phyloP scores from a whole-genome alignment of 208 protist species.

The Wallacemonas collosoma region DNA sequence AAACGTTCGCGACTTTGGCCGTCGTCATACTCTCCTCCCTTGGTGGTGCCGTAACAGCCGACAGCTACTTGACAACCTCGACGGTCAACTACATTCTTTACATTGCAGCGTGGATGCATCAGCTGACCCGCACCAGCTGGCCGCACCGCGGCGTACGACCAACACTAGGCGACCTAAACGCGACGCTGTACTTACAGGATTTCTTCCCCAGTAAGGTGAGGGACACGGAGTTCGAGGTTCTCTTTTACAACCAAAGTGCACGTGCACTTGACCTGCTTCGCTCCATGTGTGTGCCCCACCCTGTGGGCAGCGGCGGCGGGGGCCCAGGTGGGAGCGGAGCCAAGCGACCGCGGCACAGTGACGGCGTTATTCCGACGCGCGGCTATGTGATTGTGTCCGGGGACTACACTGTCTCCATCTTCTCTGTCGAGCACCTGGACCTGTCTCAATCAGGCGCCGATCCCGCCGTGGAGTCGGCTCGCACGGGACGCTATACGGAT shows the following conservation, averaged over 20 bases:
- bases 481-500: slow-evolving; percentile 38
- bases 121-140: slow-evolving; percentile 74
- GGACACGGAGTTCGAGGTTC: slow-evolving; percentile 74
- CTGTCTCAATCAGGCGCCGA: too few relatives aligned
- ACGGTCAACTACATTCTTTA: slow-evolving; percentile 90
- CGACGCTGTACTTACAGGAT: slow-evolving; percentile 62
- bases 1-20: slow-evolving; percentile 83
- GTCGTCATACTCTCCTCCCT: slow-evolving; percentile 79
- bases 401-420: slow-evolving; percentile 88
- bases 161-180: slow-evolving; percentile 81
- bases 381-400: slow-evolving; percentile 91
- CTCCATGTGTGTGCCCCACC: slow-evolving; percentile 43
- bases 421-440: slow-evolving; percentile 61
- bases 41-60: slow-evolving; percentile 62
- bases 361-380: slow-evolving; percentile 41
- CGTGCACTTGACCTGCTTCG: slow-evolving; percentile 52
- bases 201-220: slow-evolving; percentile 74
- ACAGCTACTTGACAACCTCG: slow-evolving; percentile 60
- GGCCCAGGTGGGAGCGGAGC: background rate
- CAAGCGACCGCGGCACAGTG: slow-evolving; percentile 14
- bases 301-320: slow-evolving; percentile 5
- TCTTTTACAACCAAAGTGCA: slow-evolving; percentile 81
- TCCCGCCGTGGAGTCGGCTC: background rate
- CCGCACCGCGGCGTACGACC: slow-evolving; percentile 66
- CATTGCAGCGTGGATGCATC: slow-evolving; percentile 88